Conservation (phyloP, 805 yeast species). For the Yarrowia sp. region DNA sequence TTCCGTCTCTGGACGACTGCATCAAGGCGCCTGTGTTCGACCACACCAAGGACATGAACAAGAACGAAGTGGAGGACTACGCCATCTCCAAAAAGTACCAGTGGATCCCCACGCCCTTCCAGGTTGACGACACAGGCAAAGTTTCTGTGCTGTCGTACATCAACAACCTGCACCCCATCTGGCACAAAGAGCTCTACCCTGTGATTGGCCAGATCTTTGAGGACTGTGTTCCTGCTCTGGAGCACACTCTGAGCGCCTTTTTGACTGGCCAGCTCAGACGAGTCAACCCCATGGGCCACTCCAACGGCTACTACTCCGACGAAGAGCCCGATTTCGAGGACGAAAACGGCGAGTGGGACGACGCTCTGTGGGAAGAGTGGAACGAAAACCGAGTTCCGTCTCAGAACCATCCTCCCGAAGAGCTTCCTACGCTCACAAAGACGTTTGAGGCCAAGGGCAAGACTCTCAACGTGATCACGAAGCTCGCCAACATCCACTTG, state of each 20-base stretch:
- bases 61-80: slow-evolving; percentile 9
- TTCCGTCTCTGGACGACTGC: slow-evolving; percentile 5
- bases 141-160: slow-evolving; percentile 42
- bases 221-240: slow-evolving; percentile 40
- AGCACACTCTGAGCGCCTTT: slow-evolving; percentile 34
- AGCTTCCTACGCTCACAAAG: background rate
- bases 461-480: slow-evolving; percentile 42
- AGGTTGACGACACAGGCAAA: slow-evolving; percentile 27
- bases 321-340: background rate
- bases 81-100: slow-evolving; percentile 38
- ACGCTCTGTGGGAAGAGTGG: background rate
- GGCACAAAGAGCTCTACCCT: slow-evolving; percentile 37
- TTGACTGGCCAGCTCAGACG: background rate
- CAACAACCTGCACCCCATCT: slow-evolving; percentile 44
- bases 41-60: background rate
- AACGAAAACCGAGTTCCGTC: background rate
- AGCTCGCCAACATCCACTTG: slow-evolving; percentile 44
- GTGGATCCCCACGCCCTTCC: slow-evolving; percentile 43
- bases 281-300: background rate
- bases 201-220: slow-evolving; percentile 40
- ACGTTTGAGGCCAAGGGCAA: slow-evolving; percentile 26
- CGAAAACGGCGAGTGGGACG: slow-evolving; percentile 3
- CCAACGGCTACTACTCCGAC: slow-evolving; percentile 13
- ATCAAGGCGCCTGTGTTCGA: background rate
- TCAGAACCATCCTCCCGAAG: background rate